Evolutionary conservation across 257 asterid genomes (phyloP), one percentile per base, ranked within the genome.

Genomic region (Vinca minor): DNA sequence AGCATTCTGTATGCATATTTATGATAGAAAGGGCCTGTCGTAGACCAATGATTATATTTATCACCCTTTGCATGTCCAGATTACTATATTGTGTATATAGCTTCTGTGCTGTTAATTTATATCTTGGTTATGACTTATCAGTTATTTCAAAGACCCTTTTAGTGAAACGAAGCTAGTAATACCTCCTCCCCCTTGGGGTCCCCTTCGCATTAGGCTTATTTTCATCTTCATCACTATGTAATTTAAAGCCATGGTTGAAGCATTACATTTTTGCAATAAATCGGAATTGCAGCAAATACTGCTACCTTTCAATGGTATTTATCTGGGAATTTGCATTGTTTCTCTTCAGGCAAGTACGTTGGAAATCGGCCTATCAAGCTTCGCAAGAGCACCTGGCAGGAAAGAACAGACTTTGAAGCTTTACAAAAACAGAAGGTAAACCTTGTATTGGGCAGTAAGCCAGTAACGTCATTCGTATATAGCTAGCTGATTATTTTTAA

Each of bases 361-460:
- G 96, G 96, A 31, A 89, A 92, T 68, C 86, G 98, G 28, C 98
- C 96, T 2, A 85, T 92, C 66, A 89, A 92, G 79, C 98, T 92
- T 62, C 87, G 93, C 38, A 92, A 92, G 86, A 89, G 98, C 82
- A 89, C 88, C 55, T 92, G 96, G 98, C 83, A 74, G 34, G 96
- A 89, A 67, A 85, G 96, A 73, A 89, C 84, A 21, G 95, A 92
- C 72, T 31, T 17, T 17, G 87, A 80, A 12, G 95, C 96, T 59
- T 42, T 85, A 61, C 83, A 63, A 61, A 82, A 88, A 74, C 93
- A 85, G 21, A 92, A 92, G 95, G 98, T 85, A 64, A 46, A 31
- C 34, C 29, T 26, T 41, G 12, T 9, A 1, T 7, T 59, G 49
- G 7, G 3, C 6, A 15, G 8, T 15, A n/a, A n/a, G 41, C 26